Percentiles rank a stretch among this genome's conserved stretches.
These are phyloP conservation scores for Trypanosoma lewisi DNA, from an alignment of 208 protist genomes.

Conservation along the genomic window DNA sequence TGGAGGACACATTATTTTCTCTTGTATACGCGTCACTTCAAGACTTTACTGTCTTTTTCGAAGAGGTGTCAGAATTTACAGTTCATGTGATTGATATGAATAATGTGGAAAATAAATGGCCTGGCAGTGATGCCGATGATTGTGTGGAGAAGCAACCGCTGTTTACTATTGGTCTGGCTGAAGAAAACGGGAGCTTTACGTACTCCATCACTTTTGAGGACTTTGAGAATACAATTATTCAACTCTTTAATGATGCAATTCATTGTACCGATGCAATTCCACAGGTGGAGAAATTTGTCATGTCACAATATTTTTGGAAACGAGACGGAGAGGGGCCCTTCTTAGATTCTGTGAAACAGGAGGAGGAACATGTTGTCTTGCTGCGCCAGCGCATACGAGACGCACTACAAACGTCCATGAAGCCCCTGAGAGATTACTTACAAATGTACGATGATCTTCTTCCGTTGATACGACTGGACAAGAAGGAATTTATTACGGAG, in stretches of 20 bases:
- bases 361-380: conserved; percentile 80
- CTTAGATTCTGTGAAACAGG: conserved; percentile 82
- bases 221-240: conserved; percentile 84
- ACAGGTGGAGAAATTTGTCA: conserved; percentile 93
- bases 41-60: conserved; percentile 88
- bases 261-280: conserved; percentile 86
- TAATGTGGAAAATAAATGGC: conserved; percentile 85
- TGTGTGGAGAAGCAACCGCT: conserved; percentile 93
- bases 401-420: conserved; percentile 62
- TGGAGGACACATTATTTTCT: conserved; percentile 94
- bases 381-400: conserved; percentile 68
- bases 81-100: conserved; percentile 90
- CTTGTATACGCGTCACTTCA: conserved; percentile 90
- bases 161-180: conserved; percentile 89
- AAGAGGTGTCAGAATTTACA: conserved; percentile 89
- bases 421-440: conserved; percentile 86
- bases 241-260: conserved; percentile 89
- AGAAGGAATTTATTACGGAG: conserved; percentile 78
- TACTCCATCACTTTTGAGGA: conserved; percentile 87
- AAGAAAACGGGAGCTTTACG: conserved; percentile 76
- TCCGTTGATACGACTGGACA: conserved; percentile 84
- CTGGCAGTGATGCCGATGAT: conserved; percentile 89
- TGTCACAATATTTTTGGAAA: conserved; percentile 93
- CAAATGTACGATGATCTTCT: conserved; percentile 90
- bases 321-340: conserved; percentile 90